Percentiles rank a stretch among this genome's conserved stretches.
Conservation (phyloP, 2,329 filamentous ascomycete genomes). For the Simplicillium aogashimaense region DNA sequence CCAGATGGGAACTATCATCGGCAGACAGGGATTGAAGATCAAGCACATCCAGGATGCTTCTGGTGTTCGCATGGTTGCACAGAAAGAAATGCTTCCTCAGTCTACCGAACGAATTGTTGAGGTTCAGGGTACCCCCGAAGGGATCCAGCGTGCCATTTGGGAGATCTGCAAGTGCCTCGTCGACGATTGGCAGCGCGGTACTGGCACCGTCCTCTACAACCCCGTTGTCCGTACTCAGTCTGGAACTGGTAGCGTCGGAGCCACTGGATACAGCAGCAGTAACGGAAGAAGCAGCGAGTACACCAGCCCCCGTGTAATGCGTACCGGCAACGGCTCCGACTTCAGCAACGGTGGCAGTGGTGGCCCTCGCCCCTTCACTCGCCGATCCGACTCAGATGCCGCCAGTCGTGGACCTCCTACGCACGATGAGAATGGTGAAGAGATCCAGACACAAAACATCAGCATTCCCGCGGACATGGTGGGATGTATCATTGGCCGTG, state of each 20-base stretch:
- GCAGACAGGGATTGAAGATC: conserved; percentile 92
- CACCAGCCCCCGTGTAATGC: conserved; percentile 66
- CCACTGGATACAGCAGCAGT: conserved; percentile 26
- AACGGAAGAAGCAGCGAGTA: conserved; percentile 38
- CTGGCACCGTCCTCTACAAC: conserved; percentile 95
- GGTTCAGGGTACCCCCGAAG: conserved; percentile 87
- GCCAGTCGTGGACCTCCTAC: conserved; percentile 72
- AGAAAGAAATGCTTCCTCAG: conserved; percentile 99
- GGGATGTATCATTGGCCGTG: conserved; percentile 95
- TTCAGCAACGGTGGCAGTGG: conserved; percentile 65
- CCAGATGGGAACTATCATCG: conserved; percentile 99
- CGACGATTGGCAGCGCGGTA: conserved; percentile 95
- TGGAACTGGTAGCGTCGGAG: conserved; percentile 34
- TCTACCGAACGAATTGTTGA: conserved; percentile 98
- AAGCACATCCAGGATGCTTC: conserved; percentile 98
- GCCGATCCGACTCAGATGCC: conserved; percentile 77
- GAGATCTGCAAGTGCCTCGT: conserved; percentile 98
- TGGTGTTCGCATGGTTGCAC: conserved; percentile 95
- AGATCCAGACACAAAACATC: conserved; percentile 98
- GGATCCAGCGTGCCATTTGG: conserved; percentile 94
- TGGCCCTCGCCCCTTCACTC: conserved; percentile 56
- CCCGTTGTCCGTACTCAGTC: conserved; percentile 80
- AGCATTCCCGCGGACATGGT: conserved; percentile 99
- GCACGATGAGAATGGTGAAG: conserved; percentile 92
- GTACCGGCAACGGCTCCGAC: conserved; percentile 93